Evolutionary conservation across 2,329 filamentous ascomycete species (phyloP).

Genomic region (Penicillium sp.): DNA sequence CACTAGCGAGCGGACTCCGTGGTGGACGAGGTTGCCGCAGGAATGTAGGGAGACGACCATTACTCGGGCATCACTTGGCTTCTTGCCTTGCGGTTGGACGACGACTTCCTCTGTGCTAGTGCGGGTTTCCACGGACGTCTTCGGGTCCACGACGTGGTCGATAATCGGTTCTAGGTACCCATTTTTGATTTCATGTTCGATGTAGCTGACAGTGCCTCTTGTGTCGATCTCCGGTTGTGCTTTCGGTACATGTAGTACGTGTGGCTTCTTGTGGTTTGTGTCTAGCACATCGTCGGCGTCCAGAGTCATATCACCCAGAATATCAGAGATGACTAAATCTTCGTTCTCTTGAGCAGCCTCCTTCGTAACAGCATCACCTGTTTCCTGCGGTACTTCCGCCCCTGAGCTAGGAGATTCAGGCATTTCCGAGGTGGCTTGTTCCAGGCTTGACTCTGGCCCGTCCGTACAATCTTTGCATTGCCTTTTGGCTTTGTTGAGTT

Average conservation of each 20-base stretch:
- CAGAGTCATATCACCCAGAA: constrained; percentile 36
- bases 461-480: constrained; percentile 25
- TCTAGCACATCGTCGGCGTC: constrained; percentile 29
- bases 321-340: constrained; percentile 29
- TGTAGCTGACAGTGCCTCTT: constrained; percentile 41
- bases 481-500: constrained; percentile 48
- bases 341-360: constrained; percentile 21
- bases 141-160: constrained; percentile 32
- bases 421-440: constrained; percentile 8
- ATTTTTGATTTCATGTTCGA: constrained; percentile 45
- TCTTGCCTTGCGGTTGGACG: constrained; percentile 5
- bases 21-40: constrained; percentile 95
- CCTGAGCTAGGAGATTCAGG: not conserved
- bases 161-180: constrained; percentile 43
- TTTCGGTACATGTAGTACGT: constrained; percentile 11
- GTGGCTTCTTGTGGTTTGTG: constrained; percentile 4
- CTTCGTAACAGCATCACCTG: constrained; percentile 6
- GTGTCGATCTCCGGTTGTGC: constrained; percentile 18
- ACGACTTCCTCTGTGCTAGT: constrained; percentile 1
- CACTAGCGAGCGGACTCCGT: constrained; percentile 79
- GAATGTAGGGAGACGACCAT: constrained; percentile 96
- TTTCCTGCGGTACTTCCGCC: constrained; percentile 1
- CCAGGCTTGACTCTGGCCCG: constrained; percentile 4
- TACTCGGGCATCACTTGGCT: constrained; percentile 41
- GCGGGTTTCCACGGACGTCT: constrained; percentile 3